Evolutionary conservation across 139 green algal species (phyloP).

Genomic region (Yamagishiella unicocca): DNA sequence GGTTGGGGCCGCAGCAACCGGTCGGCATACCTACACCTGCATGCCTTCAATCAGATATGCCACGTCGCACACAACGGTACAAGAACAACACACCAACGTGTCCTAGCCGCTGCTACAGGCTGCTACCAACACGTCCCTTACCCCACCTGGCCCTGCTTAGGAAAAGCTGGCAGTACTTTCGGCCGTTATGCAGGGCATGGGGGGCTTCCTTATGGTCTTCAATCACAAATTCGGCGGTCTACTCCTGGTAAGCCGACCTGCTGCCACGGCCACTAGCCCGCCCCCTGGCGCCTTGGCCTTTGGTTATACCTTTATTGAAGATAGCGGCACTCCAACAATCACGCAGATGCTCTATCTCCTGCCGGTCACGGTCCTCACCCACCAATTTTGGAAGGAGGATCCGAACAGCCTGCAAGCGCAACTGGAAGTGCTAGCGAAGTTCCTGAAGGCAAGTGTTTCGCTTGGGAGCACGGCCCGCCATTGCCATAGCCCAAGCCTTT

Average conservation of each 20-base stretch:
- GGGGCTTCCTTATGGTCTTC: slow-evolving; percentile 52
- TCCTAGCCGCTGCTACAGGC: too few species aligned
- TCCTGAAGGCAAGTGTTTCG: slow-evolving; percentile 51
- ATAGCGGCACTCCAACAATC: background rate
- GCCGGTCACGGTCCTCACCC: slow-evolving; percentile 37
- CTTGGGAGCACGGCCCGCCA: too few species aligned
- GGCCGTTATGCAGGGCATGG: slow-evolving; percentile 49
- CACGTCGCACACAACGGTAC: too few species aligned
- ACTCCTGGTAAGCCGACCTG: slow-evolving; percentile 37
- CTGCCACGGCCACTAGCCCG: too few species aligned
- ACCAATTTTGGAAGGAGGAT: slow-evolving; percentile 61
- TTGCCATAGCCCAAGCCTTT: too few species aligned
- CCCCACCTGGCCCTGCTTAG: too few species aligned
- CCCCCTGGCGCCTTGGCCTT: background rate
- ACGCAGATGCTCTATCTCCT: slow-evolving; percentile 48
- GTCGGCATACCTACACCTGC: too few species aligned
- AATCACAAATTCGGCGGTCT: slow-evolving; percentile 54
- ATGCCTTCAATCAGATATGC: too few species aligned
- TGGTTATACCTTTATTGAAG: background rate
- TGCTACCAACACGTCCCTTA: too few species aligned
- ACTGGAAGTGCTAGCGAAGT: slow-evolving; percentile 43
- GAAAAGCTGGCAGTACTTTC: slow-evolving; percentile 22
- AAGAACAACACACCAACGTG: too few species aligned
- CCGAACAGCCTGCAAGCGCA: slow-evolving; percentile 15
- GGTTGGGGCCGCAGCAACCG: too few species aligned